A percentile compares a stretch with the other conserved stretches of the same genome.
Conservation (phyloP, 106 monocot species). For the Apostasia ramifera region DNA sequence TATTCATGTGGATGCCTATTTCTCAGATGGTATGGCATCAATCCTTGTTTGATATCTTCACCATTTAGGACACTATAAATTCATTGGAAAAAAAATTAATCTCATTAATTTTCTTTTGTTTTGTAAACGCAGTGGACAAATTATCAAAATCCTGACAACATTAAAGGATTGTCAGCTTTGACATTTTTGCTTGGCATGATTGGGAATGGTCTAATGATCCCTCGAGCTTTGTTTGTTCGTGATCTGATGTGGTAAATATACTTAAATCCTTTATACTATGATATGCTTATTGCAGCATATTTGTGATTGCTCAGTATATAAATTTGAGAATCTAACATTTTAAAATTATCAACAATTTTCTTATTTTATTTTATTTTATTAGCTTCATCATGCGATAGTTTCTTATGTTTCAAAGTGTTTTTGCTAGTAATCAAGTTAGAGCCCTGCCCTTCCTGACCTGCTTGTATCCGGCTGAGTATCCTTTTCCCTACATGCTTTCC, state of each 20-base stretch:
- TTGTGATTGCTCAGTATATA: not conserved
- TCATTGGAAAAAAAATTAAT: not conserved
- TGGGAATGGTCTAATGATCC: slow-evolving; percentile 91
- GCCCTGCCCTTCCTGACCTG: too few relatives aligned
- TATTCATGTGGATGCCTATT: slow-evolving; percentile 54
- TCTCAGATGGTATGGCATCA: slow-evolving; percentile 24
- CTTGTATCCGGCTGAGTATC: too few relatives aligned
- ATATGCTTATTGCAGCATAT: not conserved
- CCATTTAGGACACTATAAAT: not conserved
- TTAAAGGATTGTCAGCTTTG: slow-evolving; percentile 78
- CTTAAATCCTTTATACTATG: slow-evolving; percentile 6
- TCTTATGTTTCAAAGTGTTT: not conserved
- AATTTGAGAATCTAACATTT: not conserved
- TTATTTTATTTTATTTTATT: not conserved
- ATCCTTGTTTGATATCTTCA: not conserved
- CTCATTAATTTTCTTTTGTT: not conserved
- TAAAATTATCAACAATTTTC: not conserved
- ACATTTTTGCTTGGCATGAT: slow-evolving; percentile 85
- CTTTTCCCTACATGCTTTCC: too few relatives aligned
- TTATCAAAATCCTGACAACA: slow-evolving; percentile 88
- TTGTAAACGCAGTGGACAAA: slow-evolving; percentile 67
- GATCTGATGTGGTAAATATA: slow-evolving; percentile 87
- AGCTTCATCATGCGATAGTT: too few relatives aligned
- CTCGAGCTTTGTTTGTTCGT: slow-evolving; percentile 88
- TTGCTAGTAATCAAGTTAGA: not conserved